Evolutionary conservation across 148 eudicot species (phyloP), one percentile per base, ranked within the genome.

Genomic region (Cornus controversa): DNA sequence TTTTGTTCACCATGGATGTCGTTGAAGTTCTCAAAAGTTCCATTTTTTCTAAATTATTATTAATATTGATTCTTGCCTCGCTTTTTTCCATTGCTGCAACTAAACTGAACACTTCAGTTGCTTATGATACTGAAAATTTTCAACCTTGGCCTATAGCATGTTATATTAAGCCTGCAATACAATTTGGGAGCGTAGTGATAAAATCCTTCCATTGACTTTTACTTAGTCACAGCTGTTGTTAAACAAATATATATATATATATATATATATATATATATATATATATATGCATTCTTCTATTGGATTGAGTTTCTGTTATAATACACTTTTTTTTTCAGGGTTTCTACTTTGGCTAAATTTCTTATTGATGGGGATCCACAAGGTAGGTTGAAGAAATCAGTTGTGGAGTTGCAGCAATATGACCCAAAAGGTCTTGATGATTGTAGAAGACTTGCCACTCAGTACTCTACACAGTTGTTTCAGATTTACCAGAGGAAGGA

Each of bases 401-500:
- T 80, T 37, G 26, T 62, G 8, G 84, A 87, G 54, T 69, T 89
- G 57, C 71, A 84, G 65, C 42, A 78, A 75, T 15, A 71, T 40
- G 75, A 74, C 66, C 71, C 69, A 0, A 63, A 73, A 0, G 87
- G 76, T 22, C 68, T 84, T 37, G 67, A 9, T 11, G 79, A 80
- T 11, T 89, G 89, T 78, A 54, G 53, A n/a, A 66, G 60, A 7
- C 57, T 87, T 5, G 89, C 87, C 25, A 64, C 45, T 31, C 13
- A 3, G 15, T 53, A 87, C 78, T 34, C 54, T 1, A 76, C 62
- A 36, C 78, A 70, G 67, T 78, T 89, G 23, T 89, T 78, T 72
- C 80, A 84, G 76, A 85, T 89, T 10, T 82, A 87, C 85, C 67
- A 36, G 74, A 73, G 75, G 6, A 70, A 78, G 7, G 66, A 79